phyloP scores from a whole-genome alignment of 768 basidiomycete genomes.

The Tulasnella sp. region DNA sequence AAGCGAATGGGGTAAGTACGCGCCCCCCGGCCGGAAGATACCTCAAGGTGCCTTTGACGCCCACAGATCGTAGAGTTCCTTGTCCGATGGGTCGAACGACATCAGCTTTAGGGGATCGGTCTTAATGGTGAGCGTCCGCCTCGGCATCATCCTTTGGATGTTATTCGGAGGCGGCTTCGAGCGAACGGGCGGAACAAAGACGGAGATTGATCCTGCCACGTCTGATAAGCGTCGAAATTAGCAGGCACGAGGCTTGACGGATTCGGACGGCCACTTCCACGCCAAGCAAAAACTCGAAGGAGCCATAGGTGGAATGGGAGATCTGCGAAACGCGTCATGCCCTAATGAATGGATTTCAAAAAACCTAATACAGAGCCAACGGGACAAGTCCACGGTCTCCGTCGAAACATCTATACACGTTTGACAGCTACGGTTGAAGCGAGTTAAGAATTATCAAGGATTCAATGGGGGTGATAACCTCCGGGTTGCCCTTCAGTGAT shows the following conservation, averaged over 20 bases:
- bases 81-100: constrained; percentile 72
- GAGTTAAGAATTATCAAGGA: not conserved
- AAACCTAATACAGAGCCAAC: not conserved
- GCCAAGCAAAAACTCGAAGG: not conserved
- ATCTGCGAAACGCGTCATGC: not conserved
- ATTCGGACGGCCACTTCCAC: not conserved
- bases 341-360: not conserved
- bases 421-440: not conserved
- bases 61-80: constrained; percentile 76
- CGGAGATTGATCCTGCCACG: constrained; percentile 26
- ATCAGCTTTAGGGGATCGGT: constrained; percentile 64
- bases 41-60: constrained; percentile 42
- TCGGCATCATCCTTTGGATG: constrained; percentile 32
- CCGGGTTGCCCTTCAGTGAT: not conserved
- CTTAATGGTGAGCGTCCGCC: constrained; percentile 48
- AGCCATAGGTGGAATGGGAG: not conserved
- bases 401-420: not conserved
- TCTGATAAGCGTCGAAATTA: not conserved
- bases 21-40: not conserved
- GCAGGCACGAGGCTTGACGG: not conserved
- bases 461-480: not conserved
- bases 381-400: not conserved
- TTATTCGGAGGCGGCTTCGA: constrained; percentile 30
- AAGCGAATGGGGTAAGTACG: not conserved
- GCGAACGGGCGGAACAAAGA: constrained; percentile 32